Conservation (phyloP, 257 asterid genomes). For the Jacaranda copaia region DNA sequence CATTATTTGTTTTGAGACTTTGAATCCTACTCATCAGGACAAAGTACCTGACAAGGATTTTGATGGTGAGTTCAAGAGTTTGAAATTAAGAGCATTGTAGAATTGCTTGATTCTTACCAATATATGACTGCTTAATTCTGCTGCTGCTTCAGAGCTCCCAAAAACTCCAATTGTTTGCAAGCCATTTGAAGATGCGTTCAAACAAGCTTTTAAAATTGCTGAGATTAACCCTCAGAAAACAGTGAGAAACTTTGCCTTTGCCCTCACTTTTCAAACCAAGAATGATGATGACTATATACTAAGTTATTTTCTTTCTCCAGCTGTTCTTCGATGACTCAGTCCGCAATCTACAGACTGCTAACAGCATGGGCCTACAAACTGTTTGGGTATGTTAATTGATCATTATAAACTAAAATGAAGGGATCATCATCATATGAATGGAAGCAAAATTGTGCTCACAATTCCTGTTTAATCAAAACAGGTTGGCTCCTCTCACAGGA, state of each 20-base stretch:
- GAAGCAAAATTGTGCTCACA: not conserved
- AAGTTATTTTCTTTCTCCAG: constrained; percentile 45
- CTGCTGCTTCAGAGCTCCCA: constrained; percentile 46
- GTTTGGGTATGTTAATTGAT: constrained; percentile 68
- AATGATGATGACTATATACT: not conserved
- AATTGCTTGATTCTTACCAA: not conserved
- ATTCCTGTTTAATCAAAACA: constrained; percentile 30
- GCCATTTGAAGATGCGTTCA: constrained; percentile 74
- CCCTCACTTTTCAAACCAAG: not conserved
- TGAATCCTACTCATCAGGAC: constrained; percentile 61
- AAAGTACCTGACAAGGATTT: constrained; percentile 31
- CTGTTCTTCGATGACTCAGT: constrained; percentile 88
- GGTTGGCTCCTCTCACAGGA: constrained; percentile 76
- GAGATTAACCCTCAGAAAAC: constrained; percentile 75
- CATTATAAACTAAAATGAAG: not conserved
- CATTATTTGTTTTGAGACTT: constrained; percentile 74
- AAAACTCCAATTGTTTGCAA: constrained; percentile 71
- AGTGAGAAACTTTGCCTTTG: constrained; percentile 47
- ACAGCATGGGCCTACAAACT: constrained; percentile 64
- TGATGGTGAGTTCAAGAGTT: constrained; percentile 53
- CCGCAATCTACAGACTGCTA: constrained; percentile 84
- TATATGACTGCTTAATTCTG: constrained; percentile 30
- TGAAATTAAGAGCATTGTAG: not conserved
- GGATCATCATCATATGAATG: not conserved
- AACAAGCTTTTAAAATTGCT: constrained; percentile 69